Percentiles rank a stretch among this genome's conserved stretches.
These are phyloP conservation scores for Aquilaria yunnanensis DNA, from an alignment of 345 rosid species.

Conservation along the genomic window DNA sequence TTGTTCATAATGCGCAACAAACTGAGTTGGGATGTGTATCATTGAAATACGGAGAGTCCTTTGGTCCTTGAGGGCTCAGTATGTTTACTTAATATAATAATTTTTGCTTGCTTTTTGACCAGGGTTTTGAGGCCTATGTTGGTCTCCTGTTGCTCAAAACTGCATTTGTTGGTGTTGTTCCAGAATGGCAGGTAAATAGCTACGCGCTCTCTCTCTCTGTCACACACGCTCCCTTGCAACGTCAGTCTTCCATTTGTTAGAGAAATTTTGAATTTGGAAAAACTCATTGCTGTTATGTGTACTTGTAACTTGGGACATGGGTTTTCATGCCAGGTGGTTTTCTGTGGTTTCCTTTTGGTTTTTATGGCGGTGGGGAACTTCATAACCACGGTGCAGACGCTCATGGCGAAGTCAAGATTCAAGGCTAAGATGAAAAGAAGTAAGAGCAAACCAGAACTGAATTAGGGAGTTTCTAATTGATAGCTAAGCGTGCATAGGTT, in stretches of 20 bases:
- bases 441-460: conserved; percentile 72
- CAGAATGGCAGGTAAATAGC: conserved; percentile 86
- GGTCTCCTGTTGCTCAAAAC: conserved; percentile 80
- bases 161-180: conserved; percentile 59
- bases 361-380: conserved; percentile 96
- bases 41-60: too few species aligned
- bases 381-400: conserved; percentile 71
- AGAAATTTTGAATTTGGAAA: neutral
- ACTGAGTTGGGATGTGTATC: too few species aligned
- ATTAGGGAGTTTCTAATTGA: conserved; percentile 22
- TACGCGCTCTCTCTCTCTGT: neutral
- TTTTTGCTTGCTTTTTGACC: conserved; percentile 13
- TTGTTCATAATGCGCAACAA: too few species aligned
- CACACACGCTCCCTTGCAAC: neutral
- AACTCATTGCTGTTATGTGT: neutral
- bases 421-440: conserved; percentile 95
- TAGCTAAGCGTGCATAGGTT: conserved; percentile 17
- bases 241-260: neutral
- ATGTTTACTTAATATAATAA: neutral
- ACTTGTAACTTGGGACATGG: neutral
- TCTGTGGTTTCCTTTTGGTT: conserved; percentile 79
- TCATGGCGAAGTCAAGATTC: conserved; percentile 77
- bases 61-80: too few species aligned
- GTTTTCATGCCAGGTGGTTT: conserved; percentile 52
- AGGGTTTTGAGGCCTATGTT: conserved; percentile 96